Conservation (phyloP, 352 stramenopile species). For the Globisporangium carolinianum region DNA sequence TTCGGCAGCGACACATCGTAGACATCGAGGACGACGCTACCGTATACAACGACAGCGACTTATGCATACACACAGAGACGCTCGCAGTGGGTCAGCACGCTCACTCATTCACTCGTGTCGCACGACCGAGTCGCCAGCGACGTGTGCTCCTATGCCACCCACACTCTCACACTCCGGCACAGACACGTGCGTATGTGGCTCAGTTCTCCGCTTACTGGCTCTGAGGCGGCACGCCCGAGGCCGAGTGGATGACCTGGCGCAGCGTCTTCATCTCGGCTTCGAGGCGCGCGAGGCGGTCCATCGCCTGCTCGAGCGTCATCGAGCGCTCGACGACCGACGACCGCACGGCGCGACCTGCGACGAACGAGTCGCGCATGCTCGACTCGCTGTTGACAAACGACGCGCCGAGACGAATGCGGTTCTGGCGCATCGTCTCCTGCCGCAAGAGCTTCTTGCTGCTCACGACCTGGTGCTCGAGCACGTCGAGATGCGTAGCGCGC, state of each 20-base stretch:
- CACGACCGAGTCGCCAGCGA: neutral
- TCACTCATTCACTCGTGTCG: neutral
- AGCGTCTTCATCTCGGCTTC: constrained; percentile 63
- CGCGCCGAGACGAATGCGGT: constrained; percentile 71
- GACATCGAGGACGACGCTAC: neutral
- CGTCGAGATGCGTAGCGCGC: constrained; percentile 45
- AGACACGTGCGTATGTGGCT: too few relatives aligned
- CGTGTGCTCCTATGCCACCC: too few relatives aligned
- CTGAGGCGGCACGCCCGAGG: constrained; percentile 6
- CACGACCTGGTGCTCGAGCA: constrained; percentile 39
- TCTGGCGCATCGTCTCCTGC: constrained; percentile 64
- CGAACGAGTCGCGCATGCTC: constrained; percentile 72
- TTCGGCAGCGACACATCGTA: neutral
- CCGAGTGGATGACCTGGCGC: constrained; percentile 48
- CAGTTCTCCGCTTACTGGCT: too few relatives aligned
- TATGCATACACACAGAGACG: too few relatives aligned
- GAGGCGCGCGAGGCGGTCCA: constrained; percentile 61
- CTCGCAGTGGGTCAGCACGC: neutral
- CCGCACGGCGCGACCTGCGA: constrained; percentile 61
- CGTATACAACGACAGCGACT: neutral
- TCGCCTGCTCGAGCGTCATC: constrained; percentile 66
- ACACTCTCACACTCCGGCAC: too few relatives aligned
- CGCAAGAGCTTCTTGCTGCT: constrained; percentile 53
- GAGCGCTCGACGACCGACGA: constrained; percentile 44
- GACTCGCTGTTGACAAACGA: constrained; percentile 55